phyloP scores from a whole-genome alignment of 768 basidiomycete species.

The Podaxis sp. region DNA sequence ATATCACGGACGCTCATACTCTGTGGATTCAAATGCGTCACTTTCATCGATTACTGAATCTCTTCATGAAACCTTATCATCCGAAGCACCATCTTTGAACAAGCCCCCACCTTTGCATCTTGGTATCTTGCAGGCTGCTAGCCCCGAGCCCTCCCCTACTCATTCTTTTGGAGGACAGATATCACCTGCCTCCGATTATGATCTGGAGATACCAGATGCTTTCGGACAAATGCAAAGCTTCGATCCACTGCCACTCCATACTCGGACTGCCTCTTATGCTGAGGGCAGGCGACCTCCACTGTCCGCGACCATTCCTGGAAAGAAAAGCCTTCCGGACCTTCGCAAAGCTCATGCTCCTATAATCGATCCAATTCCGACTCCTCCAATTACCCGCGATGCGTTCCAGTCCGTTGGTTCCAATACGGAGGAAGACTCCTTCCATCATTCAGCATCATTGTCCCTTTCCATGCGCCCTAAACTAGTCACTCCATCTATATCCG shows the following conservation, averaged over 20 bases:
- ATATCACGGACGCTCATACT: slow-evolving; percentile 59
- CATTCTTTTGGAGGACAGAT: slow-evolving; percentile 42
- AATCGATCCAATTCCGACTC: slow-evolving; percentile 9
- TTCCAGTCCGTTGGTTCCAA: background rate
- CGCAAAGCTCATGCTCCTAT: slow-evolving; percentile 28
- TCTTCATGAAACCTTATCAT: slow-evolving; percentile 21
- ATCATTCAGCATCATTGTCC: slow-evolving; percentile 30
- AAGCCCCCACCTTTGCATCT: slow-evolving; percentile 50
- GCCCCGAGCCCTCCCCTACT: slow-evolving; percentile 42
- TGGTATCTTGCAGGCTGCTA: slow-evolving; percentile 40
- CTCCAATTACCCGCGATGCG: background rate
- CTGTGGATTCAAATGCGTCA: slow-evolving; percentile 57
- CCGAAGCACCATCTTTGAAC: slow-evolving; percentile 20
- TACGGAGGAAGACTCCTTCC: slow-evolving; percentile 8
- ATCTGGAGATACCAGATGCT: slow-evolving; percentile 4
- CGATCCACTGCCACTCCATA: slow-evolving; percentile 47
- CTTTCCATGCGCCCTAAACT: slow-evolving; percentile 23
- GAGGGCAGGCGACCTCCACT: slow-evolving; percentile 3
- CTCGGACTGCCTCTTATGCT: slow-evolving; percentile 36
- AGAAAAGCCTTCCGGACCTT: slow-evolving; percentile 88
- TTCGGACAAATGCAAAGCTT: slow-evolving; percentile 10
- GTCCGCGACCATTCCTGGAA: slow-evolving; percentile 29
- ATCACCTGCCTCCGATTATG: slow-evolving; percentile 20
- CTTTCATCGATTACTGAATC: slow-evolving; percentile 46
- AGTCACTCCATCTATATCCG: slow-evolving; percentile 21